These are phyloP conservation scores for Medicago ruthenica DNA, from an alignment of 306 rosid genomes.

Conservation along the genomic window DNA sequence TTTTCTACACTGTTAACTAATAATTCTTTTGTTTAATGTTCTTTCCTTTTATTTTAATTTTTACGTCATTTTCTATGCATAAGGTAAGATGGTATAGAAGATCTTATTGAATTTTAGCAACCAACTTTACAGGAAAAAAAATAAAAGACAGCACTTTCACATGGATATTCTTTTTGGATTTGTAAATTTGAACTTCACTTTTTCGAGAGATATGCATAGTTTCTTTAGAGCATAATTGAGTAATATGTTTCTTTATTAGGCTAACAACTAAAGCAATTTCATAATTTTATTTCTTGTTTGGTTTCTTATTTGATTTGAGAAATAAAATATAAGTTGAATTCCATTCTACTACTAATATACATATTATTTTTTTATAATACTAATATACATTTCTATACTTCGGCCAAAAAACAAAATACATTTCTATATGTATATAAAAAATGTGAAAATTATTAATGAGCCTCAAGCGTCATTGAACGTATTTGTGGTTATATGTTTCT, in stretches of 20 bases:
- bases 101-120: slow-evolving; percentile 42
- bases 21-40: slow-evolving; percentile 41
- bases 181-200: slow-evolving; percentile 44
- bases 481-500: background rate
- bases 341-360: background rate
- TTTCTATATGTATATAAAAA: background rate
- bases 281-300: slow-evolving; percentile 12
- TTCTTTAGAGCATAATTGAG: slow-evolving; percentile 41
- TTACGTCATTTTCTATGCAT: slow-evolving; percentile 45
- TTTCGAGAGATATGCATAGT: slow-evolving; percentile 37
- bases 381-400: too few relatives aligned
- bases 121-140: slow-evolving; percentile 33
- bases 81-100: slow-evolving; percentile 45
- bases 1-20: slow-evolving; percentile 48
- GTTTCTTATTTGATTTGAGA: slow-evolving; percentile 7
- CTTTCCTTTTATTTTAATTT: slow-evolving; percentile 36
- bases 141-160: slow-evolving; percentile 36
- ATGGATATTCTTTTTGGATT: slow-evolving; percentile 60
- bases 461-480: background rate
- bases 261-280: slow-evolving; percentile 1
- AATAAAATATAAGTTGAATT: background rate
- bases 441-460: background rate
- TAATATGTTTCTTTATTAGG: slow-evolving; percentile 16
- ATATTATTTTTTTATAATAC: too few relatives aligned
- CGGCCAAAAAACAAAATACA: too few relatives aligned